Evolutionary conservation across 2,329 filamentous ascomycete genomes (phyloP), one percentile per base, ranked within the genome.

Genomic region (Trichocomaceae sp.): DNA sequence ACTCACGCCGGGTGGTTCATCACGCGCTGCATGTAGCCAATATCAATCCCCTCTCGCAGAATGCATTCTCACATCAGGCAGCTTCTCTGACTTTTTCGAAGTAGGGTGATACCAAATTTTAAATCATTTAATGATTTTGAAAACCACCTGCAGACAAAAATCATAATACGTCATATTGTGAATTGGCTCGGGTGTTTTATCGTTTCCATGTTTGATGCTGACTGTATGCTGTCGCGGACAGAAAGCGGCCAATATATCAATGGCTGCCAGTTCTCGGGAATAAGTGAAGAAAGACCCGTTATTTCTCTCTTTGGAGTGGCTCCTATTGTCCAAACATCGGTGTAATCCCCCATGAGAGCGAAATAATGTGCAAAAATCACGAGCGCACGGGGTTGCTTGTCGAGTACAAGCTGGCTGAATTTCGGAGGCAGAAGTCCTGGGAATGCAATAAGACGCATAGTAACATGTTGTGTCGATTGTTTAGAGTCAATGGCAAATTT

Each of bases 331-430:
- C 63, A 65, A 3, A 60, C 47, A 52, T 61, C 29, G 2, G 63
- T 56, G 31, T 48, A 55, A 2, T 37, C 54, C 10, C 57, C 60
- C 31, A 52, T 50, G 31, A 63, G 37, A 3, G 64, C 65, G 50
- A 71, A 71, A 55, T 66, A 64, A 54, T 69, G 65, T 5, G 66
- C 67, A 42, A 71, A 51, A 1, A 66, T 66, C 2, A 69, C 63
- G n/a, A 70, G 56, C 9, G 68, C 68, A 17, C 67, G 63, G 13
- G 67, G 68, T 29, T 63, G 57, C 20, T 58, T 57, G 45, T 69
- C 64, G n/a, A 58, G 54, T 29, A 69, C 57, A 22, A 69, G 61
- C n/a, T 64, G 61, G 19, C 65, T 60, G 19, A 68, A 69, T 33
- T 59, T 51, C n/a, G 60, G 50, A 9, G 65, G 64, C 12, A 69